Evolutionary conservation across 139 green algal species (phyloP).

Genomic region (Chlamydomonas sphaeroides): DNA sequence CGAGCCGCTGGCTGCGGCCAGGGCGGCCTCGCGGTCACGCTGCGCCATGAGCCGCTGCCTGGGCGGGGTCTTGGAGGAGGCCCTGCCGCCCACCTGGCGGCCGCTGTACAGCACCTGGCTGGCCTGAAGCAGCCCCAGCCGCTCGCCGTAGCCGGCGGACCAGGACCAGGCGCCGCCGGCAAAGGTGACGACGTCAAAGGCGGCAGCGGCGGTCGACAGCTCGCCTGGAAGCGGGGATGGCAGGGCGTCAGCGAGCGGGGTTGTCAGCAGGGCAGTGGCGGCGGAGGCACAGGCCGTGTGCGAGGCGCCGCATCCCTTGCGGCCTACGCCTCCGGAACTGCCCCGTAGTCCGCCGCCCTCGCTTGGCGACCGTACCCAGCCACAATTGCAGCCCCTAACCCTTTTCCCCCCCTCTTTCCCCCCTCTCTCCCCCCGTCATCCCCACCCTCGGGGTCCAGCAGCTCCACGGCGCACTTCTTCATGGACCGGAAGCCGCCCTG

Average conservation of each 20-base stretch:
- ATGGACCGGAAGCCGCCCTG: conserved; percentile 25
- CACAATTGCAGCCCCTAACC: no score
- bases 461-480: conserved; percentile 39
- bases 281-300: no score
- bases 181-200: conserved; percentile 79
- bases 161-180: conserved; percentile 57
- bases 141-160: conserved; percentile 42
- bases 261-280: background rate
- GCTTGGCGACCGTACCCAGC: no score
- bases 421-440: no score
- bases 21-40: no score
- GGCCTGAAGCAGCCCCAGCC: conserved; percentile 41
- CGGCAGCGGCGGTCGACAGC: conserved; percentile 57
- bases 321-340: no score
- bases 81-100: conserved; percentile 52
- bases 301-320: no score
- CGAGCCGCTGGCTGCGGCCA: background rate
- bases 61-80: no score
- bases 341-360: no score
- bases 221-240: conserved; percentile 51
- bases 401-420: no score
- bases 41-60: no score
- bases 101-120: conserved; percentile 51
- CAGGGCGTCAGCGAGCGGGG: background rate
- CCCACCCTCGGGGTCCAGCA: conserved; percentile 32